Percentiles rank a stretch among this genome's conserved stretches.
Evolutionary conservation across 257 asterid species (phyloP).

Genomic region (Thymus mandschuricus): DNA sequence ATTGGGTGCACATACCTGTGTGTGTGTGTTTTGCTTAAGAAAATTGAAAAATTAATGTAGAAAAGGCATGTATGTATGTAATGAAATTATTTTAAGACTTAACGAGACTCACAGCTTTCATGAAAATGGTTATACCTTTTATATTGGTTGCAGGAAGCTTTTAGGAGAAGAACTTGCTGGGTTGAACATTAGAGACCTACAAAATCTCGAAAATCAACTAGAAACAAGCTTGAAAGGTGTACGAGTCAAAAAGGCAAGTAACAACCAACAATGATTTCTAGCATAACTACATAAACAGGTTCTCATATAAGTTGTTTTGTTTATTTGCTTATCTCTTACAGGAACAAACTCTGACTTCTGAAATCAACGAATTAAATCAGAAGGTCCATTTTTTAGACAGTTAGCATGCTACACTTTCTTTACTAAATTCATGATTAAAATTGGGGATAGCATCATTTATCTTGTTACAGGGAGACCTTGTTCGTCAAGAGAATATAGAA

Average conservation of each 20-base stretch:
- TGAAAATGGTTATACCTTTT: neutral
- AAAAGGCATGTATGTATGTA: too few relatives aligned
- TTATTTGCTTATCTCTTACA: constrained; percentile 30
- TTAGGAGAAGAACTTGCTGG: constrained; percentile 68
- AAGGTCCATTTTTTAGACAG: constrained; percentile 50
- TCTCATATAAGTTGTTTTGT: neutral
- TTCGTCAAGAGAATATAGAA: constrained; percentile 62
- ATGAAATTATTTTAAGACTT: too few relatives aligned
- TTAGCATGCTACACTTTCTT: constrained; percentile 10
- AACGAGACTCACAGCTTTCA: too few relatives aligned
- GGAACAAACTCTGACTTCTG: constrained; percentile 56
- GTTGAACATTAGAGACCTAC: constrained; percentile 53
- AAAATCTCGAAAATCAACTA: constrained; percentile 60
- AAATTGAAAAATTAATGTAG: too few relatives aligned
- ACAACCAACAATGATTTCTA: neutral
- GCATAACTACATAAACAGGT: neutral
- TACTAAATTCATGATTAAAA: constrained; percentile 16
- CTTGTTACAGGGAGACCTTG: constrained; percentile 53
- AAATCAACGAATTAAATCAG: constrained; percentile 58
- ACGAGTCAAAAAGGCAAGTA: constrained; percentile 55
- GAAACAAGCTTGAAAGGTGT: constrained; percentile 65
- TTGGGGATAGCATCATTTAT: constrained; percentile 23
- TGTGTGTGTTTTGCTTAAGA: too few relatives aligned
- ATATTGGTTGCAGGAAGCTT: constrained; percentile 54
- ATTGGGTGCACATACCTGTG: too few relatives aligned